Base-by-base conservation (phyloP, 2,329 filamentous ascomycete species). In the Stachybotrys chlorohalonatus region DNA sequence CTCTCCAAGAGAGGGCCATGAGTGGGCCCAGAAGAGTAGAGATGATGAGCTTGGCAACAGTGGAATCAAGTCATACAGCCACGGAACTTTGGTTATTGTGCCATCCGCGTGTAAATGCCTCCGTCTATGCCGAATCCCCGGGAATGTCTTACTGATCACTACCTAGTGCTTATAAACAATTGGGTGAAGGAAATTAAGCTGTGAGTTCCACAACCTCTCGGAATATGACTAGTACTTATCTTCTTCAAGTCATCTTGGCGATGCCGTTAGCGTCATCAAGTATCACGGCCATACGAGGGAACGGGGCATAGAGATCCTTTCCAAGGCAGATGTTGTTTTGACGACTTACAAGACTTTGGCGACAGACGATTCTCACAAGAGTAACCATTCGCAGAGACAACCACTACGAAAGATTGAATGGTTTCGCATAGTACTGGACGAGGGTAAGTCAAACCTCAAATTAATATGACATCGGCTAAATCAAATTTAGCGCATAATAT, bases 281-380 rank as follows among this genome's bases (percentile, higher is more conserved):
- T 74, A 76, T 52, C 72, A 76, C 47, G 73, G 75, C 0, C 59
- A 58, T 7, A 53, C 58, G 11, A 61, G 69, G 15, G 53, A 62
- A 30, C 58, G 57, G 24, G 58, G 69, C 2, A 54, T 62, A 8
- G 54, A 61, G 5, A 48, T 52, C 1, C 57, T 76, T 16, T 58
- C 61, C 8, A 52, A 70, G 24, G 63, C 64, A 1, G 73, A 77
- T 54, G 64, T 79, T 7, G 70, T 79, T 30, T 57, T 78, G 2
- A 76, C 77, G 3, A 79, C 76, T 0, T 80, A 78, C 56, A 70
- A 73, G 39, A 79, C 75, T 0, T 61, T 79, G 0, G 62, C 70
- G 6, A 60, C 68, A 1, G 75, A 79, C 11, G 55, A 52, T 9
- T 42, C 36, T 13, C 36, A 3, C 9, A 42, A 42, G 36, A 42